Conservation (phyloP, 371 early-diverging fungal genomes). For the Mucor circinelloides region DNA sequence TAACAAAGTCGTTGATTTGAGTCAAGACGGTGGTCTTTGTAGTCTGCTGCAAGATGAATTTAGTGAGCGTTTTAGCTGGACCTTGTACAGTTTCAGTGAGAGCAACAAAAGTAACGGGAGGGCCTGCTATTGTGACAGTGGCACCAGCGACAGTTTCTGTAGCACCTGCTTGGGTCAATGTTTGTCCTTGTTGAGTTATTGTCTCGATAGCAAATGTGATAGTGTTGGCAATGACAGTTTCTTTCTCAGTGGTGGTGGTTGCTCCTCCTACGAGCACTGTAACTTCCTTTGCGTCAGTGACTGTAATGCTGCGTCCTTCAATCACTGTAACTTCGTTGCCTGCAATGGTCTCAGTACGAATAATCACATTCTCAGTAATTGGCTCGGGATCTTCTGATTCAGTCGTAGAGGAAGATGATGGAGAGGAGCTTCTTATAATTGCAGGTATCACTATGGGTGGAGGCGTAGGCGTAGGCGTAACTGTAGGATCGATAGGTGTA, state of each 20-base stretch:
- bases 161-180: not conserved
- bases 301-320: not conserved
- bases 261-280: not conserved
- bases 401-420: not conserved
- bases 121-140: not conserved
- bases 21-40: not conserved
- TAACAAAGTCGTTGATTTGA: not conserved
- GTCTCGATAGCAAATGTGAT: not conserved
- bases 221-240: not conserved
- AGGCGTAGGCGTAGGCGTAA: not conserved
- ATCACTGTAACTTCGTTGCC: not conserved
- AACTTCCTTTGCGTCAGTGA: not conserved
- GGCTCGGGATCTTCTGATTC: not conserved
- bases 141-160: not conserved
- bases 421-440: no score
- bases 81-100: not conserved
- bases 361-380: not conserved
- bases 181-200: not conserved
- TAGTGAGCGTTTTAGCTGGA: not conserved
- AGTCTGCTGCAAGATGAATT: not conserved
- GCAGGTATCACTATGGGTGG: no score
- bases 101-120: not conserved
- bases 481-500: not conserved
- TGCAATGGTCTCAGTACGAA: not conserved
- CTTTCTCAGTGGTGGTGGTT: not conserved